Percentiles rank a stretch among this genome's conserved stretches.
Evolutionary conservation across 2,329 filamentous ascomycete genomes (phyloP).

Genomic region (Sporothrix inflata): DNA sequence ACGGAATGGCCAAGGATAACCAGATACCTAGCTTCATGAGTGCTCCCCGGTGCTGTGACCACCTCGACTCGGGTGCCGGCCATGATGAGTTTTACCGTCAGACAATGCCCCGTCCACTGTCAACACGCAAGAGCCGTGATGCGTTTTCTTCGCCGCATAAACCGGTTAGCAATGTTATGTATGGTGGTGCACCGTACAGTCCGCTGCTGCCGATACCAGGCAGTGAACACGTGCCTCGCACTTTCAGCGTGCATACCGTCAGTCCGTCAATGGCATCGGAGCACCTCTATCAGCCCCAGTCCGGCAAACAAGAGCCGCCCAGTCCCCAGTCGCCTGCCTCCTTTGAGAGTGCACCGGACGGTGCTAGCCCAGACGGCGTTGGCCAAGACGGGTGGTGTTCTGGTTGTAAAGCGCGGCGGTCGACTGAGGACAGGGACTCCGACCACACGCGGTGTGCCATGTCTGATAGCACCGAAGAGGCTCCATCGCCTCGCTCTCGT

Average conservation of each 20-base stretch:
- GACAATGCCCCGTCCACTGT: not conserved
- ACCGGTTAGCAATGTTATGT: not conserved
- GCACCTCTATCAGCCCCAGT: not conserved
- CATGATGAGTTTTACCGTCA: not conserved
- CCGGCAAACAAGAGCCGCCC: not conserved
- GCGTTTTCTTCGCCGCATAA: not conserved
- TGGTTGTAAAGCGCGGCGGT: not conserved
- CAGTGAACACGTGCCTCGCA: constrained; percentile 16
- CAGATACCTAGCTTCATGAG: not conserved
- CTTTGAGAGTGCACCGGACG: not conserved
- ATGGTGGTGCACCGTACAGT: not conserved
- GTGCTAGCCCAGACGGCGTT: not conserved
- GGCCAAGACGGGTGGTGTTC: not conserved
- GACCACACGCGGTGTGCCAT: not conserved
- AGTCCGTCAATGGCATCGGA: constrained; percentile 24
- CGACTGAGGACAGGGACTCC: too few relatives aligned
- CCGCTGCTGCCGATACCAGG: not conserved
- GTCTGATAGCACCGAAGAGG: not conserved
- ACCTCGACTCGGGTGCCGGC: not conserved
- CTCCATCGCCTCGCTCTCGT: not conserved
- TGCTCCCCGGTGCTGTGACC: not conserved
- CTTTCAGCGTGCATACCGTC: constrained; percentile 30
- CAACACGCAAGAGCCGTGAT: not conserved
- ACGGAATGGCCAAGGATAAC: not conserved
- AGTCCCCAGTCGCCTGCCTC: not conserved